These are phyloP conservation scores for Tetrastigma voinierianum DNA, from an alignment of 164 flowering plant genomes.

Conservation along the genomic window DNA sequence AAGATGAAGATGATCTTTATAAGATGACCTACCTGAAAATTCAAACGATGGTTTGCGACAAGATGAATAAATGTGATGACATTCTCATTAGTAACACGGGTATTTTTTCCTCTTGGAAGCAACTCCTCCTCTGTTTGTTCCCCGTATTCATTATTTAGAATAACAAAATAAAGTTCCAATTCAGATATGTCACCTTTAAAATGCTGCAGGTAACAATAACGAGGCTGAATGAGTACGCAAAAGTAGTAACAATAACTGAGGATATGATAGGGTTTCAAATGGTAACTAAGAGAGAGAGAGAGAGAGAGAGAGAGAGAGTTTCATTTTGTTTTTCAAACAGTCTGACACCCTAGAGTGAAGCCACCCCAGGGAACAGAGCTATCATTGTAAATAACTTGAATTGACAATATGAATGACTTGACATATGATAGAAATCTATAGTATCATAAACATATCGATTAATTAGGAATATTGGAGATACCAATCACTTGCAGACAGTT, in stretches of 20 bases:
- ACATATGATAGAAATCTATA: no score
- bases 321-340: no score
- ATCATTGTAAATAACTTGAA: no score
- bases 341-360: no score
- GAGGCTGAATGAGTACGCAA: background rate
- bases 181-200: conserved; percentile 77
- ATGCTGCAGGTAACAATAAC: conserved; percentile 50
- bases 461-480: no score
- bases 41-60: conserved; percentile 85
- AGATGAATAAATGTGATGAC: conserved; percentile 86
- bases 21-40: conserved; percentile 93
- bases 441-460: no score
- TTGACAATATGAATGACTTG: no score
- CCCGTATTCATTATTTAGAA: conserved; percentile 92
- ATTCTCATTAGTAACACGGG: conserved; percentile 87
- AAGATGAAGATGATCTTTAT: background rate
- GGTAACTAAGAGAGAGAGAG: no score
- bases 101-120: conserved; percentile 75
- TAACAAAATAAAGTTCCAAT: conserved; percentile 89
- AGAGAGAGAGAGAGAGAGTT: no score
- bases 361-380: no score
- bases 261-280: background rate
- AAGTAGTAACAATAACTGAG: background rate
- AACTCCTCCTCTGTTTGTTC: conserved; percentile 95
- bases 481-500: no score